Conservation (phyloP, 768 basidiomycete genomes). For the Tulasnella sp. region DNA sequence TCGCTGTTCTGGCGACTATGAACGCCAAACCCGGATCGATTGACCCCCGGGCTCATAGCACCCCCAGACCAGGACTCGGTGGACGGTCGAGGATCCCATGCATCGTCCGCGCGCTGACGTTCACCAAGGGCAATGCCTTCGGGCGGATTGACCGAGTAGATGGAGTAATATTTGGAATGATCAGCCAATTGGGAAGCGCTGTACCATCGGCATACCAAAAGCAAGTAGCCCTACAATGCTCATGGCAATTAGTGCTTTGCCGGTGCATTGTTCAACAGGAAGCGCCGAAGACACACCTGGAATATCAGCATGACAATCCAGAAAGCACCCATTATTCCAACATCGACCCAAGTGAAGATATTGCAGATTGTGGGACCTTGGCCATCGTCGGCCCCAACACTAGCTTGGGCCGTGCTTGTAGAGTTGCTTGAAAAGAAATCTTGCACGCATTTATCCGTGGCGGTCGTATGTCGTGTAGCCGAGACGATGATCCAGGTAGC, state of each 20-base stretch:
- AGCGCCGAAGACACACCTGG: slow-evolving; percentile 42
- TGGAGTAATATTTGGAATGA: slow-evolving; percentile 65
- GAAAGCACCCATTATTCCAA: slow-evolving; percentile 82
- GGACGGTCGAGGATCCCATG: slow-evolving; percentile 55
- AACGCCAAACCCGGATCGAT: neutral
- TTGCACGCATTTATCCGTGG: slow-evolving; percentile 52
- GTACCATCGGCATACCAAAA: slow-evolving; percentile 48
- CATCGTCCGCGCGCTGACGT: slow-evolving; percentile 34
- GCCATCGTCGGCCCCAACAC: slow-evolving; percentile 28
- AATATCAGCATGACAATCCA: slow-evolving; percentile 72
- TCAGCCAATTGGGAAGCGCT: slow-evolving; percentile 62
- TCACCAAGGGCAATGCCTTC: slow-evolving; percentile 20
- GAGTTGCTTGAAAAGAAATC: slow-evolving; percentile 15
- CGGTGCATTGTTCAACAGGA: neutral
- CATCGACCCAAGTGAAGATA: slow-evolving; percentile 85
- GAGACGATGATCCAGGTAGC: slow-evolving; percentile 76
- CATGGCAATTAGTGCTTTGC: slow-evolving; percentile 30
- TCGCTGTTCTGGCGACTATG: slow-evolving; percentile 47
- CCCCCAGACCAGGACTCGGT: slow-evolving; percentile 25
- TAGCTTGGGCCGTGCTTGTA: slow-evolving; percentile 1
- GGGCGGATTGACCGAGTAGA: slow-evolving; percentile 37
- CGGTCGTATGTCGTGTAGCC: slow-evolving; percentile 60
- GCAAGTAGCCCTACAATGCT: slow-evolving; percentile 37
- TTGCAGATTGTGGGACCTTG: slow-evolving; percentile 68
- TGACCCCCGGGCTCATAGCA: slow-evolving; percentile 27